These are phyloP conservation scores for Musa acuminata DNA, from an alignment of 176 grass and related monocot species.

Conservation along the genomic window DNA sequence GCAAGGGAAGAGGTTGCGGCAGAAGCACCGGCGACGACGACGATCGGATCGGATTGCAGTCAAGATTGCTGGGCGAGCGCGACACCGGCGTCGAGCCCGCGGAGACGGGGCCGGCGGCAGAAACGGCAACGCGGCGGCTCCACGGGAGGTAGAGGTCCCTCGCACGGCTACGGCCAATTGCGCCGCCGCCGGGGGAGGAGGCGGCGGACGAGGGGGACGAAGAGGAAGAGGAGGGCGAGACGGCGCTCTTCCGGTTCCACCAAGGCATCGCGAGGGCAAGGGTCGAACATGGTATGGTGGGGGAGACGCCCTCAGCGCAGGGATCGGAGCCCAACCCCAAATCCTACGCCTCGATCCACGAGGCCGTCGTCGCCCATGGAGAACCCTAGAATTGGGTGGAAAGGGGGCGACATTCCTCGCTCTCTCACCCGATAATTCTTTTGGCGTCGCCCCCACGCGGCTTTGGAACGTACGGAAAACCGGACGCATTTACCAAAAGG, in stretches of 20 bases:
- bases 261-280: constrained; percentile 32
- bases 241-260: constrained; percentile 54
- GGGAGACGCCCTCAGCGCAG: not conserved
- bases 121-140: constrained; percentile 38
- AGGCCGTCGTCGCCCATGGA: not conserved
- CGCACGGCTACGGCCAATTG: not conserved
- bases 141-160: constrained; percentile 30
- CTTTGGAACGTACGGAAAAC: not conserved
- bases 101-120: constrained; percentile 32
- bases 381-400: not conserved
- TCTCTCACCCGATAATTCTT: not conserved
- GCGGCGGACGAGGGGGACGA: constrained; percentile 19
- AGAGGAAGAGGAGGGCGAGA: constrained; percentile 38
- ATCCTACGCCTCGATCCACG: not conserved
- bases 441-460: not conserved
- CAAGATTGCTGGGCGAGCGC: constrained; percentile 34
- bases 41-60: constrained; percentile 25
- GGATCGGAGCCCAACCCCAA: not conserved
- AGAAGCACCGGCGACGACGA: constrained; percentile 40
- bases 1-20: constrained; percentile 37
- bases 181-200: constrained; percentile 10
- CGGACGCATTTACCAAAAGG: not conserved
- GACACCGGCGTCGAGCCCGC: constrained; percentile 43
- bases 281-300: not conserved
- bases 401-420: not conserved